A percentile compares a stretch with the other conserved stretches of the same genome.
These are phyloP conservation scores for Irineochytrium annulatum DNA, from an alignment of 192 early-diverging fungal genomes.

Conservation along the genomic window DNA sequence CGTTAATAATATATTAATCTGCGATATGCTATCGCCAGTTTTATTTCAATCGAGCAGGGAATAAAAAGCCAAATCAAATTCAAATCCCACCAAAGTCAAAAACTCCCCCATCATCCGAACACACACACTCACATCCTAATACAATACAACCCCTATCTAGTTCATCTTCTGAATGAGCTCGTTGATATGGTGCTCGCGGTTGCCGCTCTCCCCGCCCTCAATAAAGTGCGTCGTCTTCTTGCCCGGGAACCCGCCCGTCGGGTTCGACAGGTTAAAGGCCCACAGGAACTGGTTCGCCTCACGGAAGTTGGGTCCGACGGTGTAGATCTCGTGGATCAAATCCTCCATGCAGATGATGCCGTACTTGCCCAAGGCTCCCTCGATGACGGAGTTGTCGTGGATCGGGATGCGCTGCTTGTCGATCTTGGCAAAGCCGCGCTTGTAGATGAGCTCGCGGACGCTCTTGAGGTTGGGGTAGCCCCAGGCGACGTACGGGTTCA, in stretches of 20 bases:
- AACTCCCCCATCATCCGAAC: too few species aligned
- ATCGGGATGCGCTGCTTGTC: slow-evolving; percentile 96
- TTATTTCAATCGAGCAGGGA: too few species aligned
- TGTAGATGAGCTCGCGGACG: slow-evolving; percentile 99
- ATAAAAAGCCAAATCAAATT: too few species aligned
- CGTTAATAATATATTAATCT: too few species aligned
- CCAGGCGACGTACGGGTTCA: slow-evolving; percentile 91
- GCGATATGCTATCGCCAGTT: too few species aligned
- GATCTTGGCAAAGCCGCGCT: slow-evolving; percentile 99
- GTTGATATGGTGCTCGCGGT: slow-evolving; percentile 98
- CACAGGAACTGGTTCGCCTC: slow-evolving; percentile 97
- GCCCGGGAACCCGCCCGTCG: slow-evolving; percentile 87
- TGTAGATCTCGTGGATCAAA: slow-evolving; percentile 97
- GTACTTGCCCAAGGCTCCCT: slow-evolving; percentile 84
- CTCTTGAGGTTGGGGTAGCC: slow-evolving; percentile 96
- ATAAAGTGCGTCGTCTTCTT: slow-evolving; percentile 97
- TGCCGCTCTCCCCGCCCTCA: slow-evolving; percentile 95
- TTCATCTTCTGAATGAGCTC: slow-evolving; percentile 93
- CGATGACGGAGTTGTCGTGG: slow-evolving; percentile 93
- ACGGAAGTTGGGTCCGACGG: slow-evolving; percentile 97
- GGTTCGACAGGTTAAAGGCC: slow-evolving; percentile 98
- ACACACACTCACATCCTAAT: not conserved
- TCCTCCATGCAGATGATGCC: slow-evolving; percentile 99
- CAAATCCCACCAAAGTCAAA: too few species aligned
- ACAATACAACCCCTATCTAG: slow-evolving; percentile 48